Evolutionary conservation across 768 basidiomycete genomes (phyloP).

Genomic region (Trametes gibbosa): DNA sequence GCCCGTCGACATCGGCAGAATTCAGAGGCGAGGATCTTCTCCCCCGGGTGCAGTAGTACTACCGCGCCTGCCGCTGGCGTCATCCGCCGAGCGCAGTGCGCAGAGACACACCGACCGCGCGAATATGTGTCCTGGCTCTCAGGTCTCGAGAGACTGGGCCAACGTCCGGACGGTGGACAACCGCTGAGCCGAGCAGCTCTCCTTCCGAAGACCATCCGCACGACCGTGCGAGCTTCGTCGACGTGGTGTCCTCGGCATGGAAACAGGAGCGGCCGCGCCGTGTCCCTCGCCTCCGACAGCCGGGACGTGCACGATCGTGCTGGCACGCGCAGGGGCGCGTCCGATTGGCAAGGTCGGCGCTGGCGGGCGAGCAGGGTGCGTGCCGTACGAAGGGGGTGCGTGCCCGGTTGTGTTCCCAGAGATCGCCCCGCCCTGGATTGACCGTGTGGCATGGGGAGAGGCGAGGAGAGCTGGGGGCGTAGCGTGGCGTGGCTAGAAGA

Average conservation of each 20-base stretch:
- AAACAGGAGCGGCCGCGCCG: neutral
- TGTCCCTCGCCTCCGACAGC: neutral
- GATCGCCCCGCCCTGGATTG: neutral
- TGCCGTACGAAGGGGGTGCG: neutral
- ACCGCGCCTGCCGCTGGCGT: neutral
- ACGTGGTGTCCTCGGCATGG: neutral
- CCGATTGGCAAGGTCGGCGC: neutral
- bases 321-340: neutral
- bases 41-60: neutral
- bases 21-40: neutral
- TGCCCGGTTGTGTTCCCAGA: neutral
- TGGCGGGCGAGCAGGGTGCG: neutral
- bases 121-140: too few relatives aligned
- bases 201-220: neutral
- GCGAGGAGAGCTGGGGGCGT: neutral
- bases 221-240: neutral
- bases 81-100: too few relatives aligned
- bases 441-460: neutral
- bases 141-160: neutral
- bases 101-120: too few relatives aligned
- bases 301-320: neutral
- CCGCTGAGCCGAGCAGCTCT: neutral
- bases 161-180: neutral
- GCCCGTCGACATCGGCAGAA: constrained; percentile 12
- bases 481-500: neutral